Conservation (phyloP, 345 rosid species). For the Hibiscus tridactylites region DNA sequence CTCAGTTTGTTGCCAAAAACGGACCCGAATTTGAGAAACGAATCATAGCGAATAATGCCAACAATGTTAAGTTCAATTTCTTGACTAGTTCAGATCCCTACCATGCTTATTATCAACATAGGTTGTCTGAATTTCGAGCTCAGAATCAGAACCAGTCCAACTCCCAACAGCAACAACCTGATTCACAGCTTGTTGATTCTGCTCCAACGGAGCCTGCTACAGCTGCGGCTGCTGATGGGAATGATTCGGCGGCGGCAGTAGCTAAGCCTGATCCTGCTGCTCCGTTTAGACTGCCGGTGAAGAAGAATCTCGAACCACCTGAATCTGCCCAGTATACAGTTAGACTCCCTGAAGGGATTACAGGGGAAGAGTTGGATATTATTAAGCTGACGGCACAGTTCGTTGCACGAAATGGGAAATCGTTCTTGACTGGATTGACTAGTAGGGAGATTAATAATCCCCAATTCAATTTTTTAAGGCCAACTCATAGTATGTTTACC, state of each 20-base stretch:
- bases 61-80: constrained; percentile 67
- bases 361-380: constrained; percentile 74
- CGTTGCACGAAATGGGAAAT: constrained; percentile 74
- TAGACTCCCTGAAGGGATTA: constrained; percentile 69
- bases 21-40: constrained; percentile 78
- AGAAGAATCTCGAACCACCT: constrained; percentile 59
- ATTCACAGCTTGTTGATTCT: constrained; percentile 27
- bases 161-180: constrained; percentile 31
- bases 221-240: constrained; percentile 23
- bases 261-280: constrained; percentile 50
- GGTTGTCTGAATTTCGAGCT: constrained; percentile 55
- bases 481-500: constrained; percentile 79
- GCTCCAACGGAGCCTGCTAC: constrained; percentile 27
- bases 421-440: constrained; percentile 61
- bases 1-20: constrained; percentile 63
- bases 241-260: constrained; percentile 23
- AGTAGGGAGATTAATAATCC: constrained; percentile 69
- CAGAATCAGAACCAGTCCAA: constrained; percentile 44
- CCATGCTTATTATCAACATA: constrained; percentile 71
- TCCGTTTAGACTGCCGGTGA: constrained; percentile 48
- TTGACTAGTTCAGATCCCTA: constrained; percentile 60
- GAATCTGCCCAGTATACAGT: constrained; percentile 77
- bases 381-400: constrained; percentile 84
- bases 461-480: constrained; percentile 78
- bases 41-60: constrained; percentile 58